These are phyloP conservation scores for Paulownia fortunei DNA, from an alignment of 257 asterid species.

Conservation along the genomic window DNA sequence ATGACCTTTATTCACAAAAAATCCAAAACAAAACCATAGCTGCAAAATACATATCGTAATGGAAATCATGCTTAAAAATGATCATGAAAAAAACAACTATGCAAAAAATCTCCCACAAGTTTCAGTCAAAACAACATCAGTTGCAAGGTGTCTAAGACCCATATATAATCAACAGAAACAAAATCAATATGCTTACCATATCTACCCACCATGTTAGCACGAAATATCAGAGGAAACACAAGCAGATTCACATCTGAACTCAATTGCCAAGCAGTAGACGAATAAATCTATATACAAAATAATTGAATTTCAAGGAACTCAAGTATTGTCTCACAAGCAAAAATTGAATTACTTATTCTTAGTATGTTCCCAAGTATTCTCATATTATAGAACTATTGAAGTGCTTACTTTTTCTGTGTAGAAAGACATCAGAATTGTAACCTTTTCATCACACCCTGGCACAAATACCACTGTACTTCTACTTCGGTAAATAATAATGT, in stretches of 20 bases:
- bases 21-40: not conserved
- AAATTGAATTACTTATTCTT: not conserved
- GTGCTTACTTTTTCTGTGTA: not conserved
- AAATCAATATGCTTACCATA: not conserved
- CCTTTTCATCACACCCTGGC: not conserved
- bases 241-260: not conserved
- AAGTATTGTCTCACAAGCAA: not conserved
- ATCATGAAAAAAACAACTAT: not conserved
- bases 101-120: not conserved
- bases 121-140: not conserved
- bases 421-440: not conserved
- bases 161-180: not conserved
- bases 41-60: not conserved
- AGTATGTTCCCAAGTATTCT: not conserved
- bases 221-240: not conserved
- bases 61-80: not conserved
- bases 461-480: not conserved
- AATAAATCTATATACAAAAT: not conserved
- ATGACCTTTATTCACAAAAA: not conserved
- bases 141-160: not conserved
- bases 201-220: not conserved
- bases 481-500: not conserved
- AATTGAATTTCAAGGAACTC: not conserved
- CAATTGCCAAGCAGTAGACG: not conserved
- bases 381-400: not conserved